These are phyloP conservation scores for Thermochaetoides thermophila DNA, from an alignment of 495 filamentous ascomycete genomes.

Conservation along the genomic window DNA sequence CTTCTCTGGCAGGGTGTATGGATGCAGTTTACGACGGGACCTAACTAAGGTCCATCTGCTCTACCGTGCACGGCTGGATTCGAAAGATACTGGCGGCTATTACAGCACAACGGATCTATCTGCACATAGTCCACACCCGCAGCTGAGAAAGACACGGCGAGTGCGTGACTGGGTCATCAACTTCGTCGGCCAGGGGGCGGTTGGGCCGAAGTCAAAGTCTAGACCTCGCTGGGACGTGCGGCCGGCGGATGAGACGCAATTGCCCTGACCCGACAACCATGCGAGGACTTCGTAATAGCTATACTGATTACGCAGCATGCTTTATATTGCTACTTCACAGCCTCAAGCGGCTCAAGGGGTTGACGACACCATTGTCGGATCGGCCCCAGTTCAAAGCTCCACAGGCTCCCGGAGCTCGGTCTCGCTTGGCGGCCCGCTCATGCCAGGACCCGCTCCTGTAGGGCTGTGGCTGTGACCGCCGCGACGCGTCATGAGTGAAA, in stretches of 20 bases:
- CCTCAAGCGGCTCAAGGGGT: too few species aligned
- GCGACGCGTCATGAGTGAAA: slow-evolving; percentile 6
- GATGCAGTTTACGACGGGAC: slow-evolving; percentile 53
- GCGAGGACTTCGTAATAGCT: not conserved
- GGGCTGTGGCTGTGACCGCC: slow-evolving; percentile 4
- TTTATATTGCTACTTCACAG: too few species aligned
- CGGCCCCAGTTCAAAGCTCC: too few species aligned
- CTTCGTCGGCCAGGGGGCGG: slow-evolving; percentile 53
- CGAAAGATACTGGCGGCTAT: slow-evolving; percentile 26
- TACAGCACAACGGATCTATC: slow-evolving; percentile 25
- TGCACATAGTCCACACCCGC: slow-evolving; percentile 26
- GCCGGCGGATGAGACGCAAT: slow-evolving; percentile 12
- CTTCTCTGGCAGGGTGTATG: slow-evolving; percentile 63
- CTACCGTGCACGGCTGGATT: slow-evolving; percentile 32
- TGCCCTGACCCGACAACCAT: not conserved
- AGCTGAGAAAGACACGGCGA: slow-evolving; percentile 45
- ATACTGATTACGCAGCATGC: too few species aligned
- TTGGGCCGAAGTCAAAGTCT: not conserved
- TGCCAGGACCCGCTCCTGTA: not conserved
- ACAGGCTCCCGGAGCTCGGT: too few species aligned
- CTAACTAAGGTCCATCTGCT: slow-evolving; percentile 60
- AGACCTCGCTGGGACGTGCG: slow-evolving; percentile 10
- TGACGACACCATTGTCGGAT: too few species aligned
- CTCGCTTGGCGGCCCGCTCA: not conserved
- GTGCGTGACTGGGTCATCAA: slow-evolving; percentile 61